Percentiles rank a stretch among this genome's conserved stretches.
Evolutionary conservation across 805 yeast genomes (phyloP).

Genomic region (Ogataea parapolymorpha): DNA sequence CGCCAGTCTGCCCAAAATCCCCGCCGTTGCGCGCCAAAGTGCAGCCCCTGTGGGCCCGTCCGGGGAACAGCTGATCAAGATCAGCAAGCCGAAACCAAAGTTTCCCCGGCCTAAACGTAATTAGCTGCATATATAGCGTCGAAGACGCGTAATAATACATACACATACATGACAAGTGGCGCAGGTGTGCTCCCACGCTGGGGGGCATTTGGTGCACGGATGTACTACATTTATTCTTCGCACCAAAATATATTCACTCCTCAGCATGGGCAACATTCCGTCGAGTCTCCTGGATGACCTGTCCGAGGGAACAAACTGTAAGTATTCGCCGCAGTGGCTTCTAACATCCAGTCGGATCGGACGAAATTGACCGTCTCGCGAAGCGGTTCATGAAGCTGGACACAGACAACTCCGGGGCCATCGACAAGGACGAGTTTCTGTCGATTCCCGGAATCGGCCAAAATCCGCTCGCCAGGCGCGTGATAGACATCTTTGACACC

Average conservation of each 20-base stretch:
- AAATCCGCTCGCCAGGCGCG: constrained; percentile 85
- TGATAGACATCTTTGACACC: constrained; percentile 91
- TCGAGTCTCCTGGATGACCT: constrained; percentile 55
- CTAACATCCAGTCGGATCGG: constrained; percentile 60
- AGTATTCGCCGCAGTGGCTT: constrained; percentile 22
- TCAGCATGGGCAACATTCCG: constrained; percentile 36
- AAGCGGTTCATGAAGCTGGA: constrained; percentile 95
- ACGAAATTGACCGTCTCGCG: constrained; percentile 86
- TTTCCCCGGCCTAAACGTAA: constrained; percentile 9
- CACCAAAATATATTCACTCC: neutral
- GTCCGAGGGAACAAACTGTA: constrained; percentile 77
- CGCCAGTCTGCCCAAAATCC: constrained; percentile 1
- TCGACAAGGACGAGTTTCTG: constrained; percentile 86
- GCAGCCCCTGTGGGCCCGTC: constrained; percentile 2
- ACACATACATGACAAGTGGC: neutral
- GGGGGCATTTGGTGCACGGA: no score
- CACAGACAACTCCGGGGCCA: constrained; percentile 86
- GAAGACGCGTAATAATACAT: neutral
- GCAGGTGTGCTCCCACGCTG: no score
- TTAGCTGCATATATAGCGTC: constrained; percentile 1
- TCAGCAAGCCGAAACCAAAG: constrained; percentile 21
- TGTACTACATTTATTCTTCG: no score
- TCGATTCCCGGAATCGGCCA: constrained; percentile 89
- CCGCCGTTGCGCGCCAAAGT: neutral
- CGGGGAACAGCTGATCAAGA: constrained; percentile 18